Percentiles rank a stretch among this genome's conserved stretches.
Evolutionary conservation across 2,329 filamentous ascomycete genomes (phyloP).

Genomic region (Stagonosporopsis cucurbitacearum): DNA sequence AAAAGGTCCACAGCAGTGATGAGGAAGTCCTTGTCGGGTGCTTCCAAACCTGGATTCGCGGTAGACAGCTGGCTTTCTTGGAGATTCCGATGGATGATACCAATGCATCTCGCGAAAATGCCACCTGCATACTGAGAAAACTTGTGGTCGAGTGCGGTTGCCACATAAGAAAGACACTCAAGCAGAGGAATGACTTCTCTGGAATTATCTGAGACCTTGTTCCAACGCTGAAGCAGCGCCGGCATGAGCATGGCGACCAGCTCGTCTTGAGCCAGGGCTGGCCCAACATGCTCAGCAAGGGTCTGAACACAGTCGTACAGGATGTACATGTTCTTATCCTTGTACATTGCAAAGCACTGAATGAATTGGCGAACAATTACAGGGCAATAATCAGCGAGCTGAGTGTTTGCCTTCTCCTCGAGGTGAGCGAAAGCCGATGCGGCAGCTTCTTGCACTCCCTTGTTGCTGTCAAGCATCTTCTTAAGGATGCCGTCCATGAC

Average conservation of each 20-base stretch:
- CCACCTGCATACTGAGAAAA: slow-evolving; percentile 87
- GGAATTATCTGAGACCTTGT: slow-evolving; percentile 84
- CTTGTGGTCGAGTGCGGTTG: slow-evolving; percentile 78
- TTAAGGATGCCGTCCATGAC: slow-evolving; percentile 96
- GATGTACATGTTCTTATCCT: slow-evolving; percentile 98
- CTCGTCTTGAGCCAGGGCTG: slow-evolving; percentile 77
- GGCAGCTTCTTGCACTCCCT: slow-evolving; percentile 95
- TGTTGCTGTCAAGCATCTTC: slow-evolving; percentile 96
- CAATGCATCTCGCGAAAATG: slow-evolving; percentile 86
- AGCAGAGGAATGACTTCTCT: slow-evolving; percentile 92
- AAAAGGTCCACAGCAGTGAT: slow-evolving; percentile 93
- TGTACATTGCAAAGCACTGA: slow-evolving; percentile 90
- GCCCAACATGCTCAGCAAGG: slow-evolving; percentile 87
- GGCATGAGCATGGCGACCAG: slow-evolving; percentile 91
- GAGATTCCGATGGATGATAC: slow-evolving; percentile 89
- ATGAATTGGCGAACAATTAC: slow-evolving; percentile 94
- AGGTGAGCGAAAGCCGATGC: slow-evolving; percentile 95
- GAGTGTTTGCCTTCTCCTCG: slow-evolving; percentile 87
- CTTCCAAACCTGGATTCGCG: slow-evolving; percentile 72
- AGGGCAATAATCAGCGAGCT: slow-evolving; percentile 82
- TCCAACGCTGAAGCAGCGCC: slow-evolving; percentile 85
- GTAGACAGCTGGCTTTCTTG: slow-evolving; percentile 77
- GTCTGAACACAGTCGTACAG: slow-evolving; percentile 99
- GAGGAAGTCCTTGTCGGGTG: slow-evolving; percentile 94
- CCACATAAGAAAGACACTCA: slow-evolving; percentile 96